Evolutionary conservation across 495 filamentous ascomycete species (phyloP), one percentile per base, ranked within the genome.

Genomic region (Annulohypoxylon stygium): DNA sequence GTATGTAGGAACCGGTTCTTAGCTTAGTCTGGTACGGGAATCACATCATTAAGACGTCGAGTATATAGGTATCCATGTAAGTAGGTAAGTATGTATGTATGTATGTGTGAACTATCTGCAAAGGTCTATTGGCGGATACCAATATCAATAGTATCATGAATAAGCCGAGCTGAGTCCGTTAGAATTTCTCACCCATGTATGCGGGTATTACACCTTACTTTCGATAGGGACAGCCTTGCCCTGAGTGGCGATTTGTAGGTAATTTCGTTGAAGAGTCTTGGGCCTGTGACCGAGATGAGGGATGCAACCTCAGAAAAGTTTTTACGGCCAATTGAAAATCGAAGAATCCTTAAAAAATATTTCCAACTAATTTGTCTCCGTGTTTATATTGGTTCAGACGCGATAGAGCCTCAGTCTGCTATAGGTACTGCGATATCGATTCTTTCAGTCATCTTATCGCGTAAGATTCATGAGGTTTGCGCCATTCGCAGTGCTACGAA

Each of bases 41-140:
- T 55, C 58, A 55, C n/a, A 62, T 45, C 65, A 61, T 61, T 34
- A 30, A 65, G 20, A 36, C 53, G 9, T 57, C 16, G 4, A 57
- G 33, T 7, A 11, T 26, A 53, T 53, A 30, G 48, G n/a, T n/a
- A 30, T 30, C 30, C 30, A 30, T 30, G 30, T 30, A 30, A 6
- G 30, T 30, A 30, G 30, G 30, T 30, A 30, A 14, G 33, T 5
- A 20, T 20, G 53, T n/a, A 54, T 3, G 30, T 25, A n/a, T 11
- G 12, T 14, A 18, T 18, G 53, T n/a, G 33, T 11, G 30, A 2
- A n/a, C 11, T 5, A 57, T 37, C 53, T 57, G 53, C 30, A 57
- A 57, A 7, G 53, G 20, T 2, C 9, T 20, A 57, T 57, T 57
- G 51, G 43, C 50, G 55, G 51, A 65, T 45, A 30, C 18, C 14